Conservation (phyloP, 2,329 filamentous ascomycete genomes). For the Neopestalotiopsis sp. region DNA sequence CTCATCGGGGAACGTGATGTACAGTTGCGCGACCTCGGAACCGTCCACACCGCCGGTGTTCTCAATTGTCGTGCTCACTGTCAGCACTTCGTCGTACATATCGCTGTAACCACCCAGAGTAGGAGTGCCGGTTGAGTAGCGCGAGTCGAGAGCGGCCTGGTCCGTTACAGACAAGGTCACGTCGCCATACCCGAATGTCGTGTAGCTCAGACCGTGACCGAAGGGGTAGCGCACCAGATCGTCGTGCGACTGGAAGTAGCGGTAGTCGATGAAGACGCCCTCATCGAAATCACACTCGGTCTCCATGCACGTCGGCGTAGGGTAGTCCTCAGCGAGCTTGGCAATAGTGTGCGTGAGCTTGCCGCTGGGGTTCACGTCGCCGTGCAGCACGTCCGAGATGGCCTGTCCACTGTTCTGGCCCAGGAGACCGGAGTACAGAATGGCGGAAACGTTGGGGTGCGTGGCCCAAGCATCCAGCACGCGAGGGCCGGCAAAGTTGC, state of each 20-base stretch:
- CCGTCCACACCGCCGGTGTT: constrained; percentile 69
- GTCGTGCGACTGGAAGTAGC: constrained; percentile 56
- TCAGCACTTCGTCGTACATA: constrained; percentile 51
- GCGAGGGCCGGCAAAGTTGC: constrained; percentile 68
- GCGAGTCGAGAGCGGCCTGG: constrained; percentile 4
- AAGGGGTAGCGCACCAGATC: constrained; percentile 61
- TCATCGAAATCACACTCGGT: constrained; percentile 22
- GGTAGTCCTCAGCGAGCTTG: constrained; percentile 53
- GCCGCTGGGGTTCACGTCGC: constrained; percentile 63
- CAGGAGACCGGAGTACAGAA: constrained; percentile 64
- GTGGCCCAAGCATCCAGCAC: constrained; percentile 61
- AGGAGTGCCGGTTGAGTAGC: constrained; percentile 36
- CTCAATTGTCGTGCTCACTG: constrained; percentile 64
- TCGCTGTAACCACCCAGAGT: constrained; percentile 51
- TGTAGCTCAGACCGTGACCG: constrained; percentile 48
- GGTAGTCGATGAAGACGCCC: constrained; percentile 56
- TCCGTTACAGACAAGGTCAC: constrained; percentile 11
- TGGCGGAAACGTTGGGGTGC: constrained; percentile 65
- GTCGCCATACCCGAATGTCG: constrained; percentile 28
- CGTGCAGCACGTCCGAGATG: constrained; percentile 65
- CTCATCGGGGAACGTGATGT: constrained; percentile 49
- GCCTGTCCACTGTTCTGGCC: constrained; percentile 62
- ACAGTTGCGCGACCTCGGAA: constrained; percentile 71
- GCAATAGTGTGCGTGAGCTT: constrained; percentile 65
- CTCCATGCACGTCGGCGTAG: constrained; percentile 34